Percentiles rank a stretch among this genome's conserved stretches.
Evolutionary conservation across 352 stramenopile genomes (phyloP).

Genomic region (Pythium insidiosum): DNA sequence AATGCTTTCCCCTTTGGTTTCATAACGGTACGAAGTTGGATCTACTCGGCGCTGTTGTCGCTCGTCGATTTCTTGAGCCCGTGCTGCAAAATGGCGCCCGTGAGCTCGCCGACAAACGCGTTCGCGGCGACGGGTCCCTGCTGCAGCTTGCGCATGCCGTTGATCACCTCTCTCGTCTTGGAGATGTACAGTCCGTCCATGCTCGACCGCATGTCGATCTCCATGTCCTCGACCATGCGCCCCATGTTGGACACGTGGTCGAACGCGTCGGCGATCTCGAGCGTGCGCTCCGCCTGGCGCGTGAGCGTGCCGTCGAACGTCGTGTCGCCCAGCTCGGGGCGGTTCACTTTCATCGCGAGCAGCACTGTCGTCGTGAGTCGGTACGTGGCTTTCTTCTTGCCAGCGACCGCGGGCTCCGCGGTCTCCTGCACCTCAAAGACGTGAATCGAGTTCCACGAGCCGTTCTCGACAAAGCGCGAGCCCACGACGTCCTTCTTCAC

Average conservation of each 20-base stretch:
- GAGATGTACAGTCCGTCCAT: conserved; percentile 93
- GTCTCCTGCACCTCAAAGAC: conserved; percentile 88
- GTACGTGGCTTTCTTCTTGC: conserved; percentile 76
- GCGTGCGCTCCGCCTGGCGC: conserved; percentile 67
- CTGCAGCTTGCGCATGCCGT: conserved; percentile 86
- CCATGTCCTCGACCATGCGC: conserved; percentile 94
- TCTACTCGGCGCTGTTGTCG: too few species aligned
- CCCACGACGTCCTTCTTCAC: conserved; percentile 90
- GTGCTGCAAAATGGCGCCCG: conserved; percentile 65
- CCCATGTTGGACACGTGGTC: conserved; percentile 93
- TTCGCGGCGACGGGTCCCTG: conserved; percentile 44
- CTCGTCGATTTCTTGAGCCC: conserved; percentile 67
- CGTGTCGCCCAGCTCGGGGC: conserved; percentile 64
- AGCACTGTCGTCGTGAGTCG: conserved; percentile 91
- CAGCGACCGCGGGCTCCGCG: conserved; percentile 11
- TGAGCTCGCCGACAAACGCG: conserved; percentile 70
- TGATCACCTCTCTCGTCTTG: conserved; percentile 92
- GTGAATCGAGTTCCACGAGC: conserved; percentile 93
- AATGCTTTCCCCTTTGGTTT: too few species aligned
- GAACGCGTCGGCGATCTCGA: conserved; percentile 69
- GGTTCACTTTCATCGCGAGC: conserved; percentile 86
- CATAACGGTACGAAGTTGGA: too few species aligned
- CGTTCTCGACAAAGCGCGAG: conserved; percentile 74
- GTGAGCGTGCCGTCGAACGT: conserved; percentile 89
- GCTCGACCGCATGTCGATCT: conserved; percentile 91